phyloP scores from a whole-genome alignment of 805 yeast genomes.

The Peterozyma toletana region DNA sequence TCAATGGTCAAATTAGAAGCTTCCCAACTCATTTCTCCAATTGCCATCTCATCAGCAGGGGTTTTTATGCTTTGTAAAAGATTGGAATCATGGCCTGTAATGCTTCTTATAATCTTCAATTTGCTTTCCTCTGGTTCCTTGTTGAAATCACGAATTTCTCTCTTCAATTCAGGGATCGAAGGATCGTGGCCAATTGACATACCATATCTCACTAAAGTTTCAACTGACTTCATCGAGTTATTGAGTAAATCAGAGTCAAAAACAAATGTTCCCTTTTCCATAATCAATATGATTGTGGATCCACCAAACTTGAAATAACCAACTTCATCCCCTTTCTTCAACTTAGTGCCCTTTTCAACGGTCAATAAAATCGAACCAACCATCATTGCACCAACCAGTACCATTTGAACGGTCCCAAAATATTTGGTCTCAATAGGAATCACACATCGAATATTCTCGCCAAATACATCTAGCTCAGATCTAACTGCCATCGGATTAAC shows the following conservation, averaged over 20 bases:
- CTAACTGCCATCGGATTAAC: conserved; percentile 97
- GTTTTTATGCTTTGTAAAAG: neutral
- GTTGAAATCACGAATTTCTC: conserved; percentile 38
- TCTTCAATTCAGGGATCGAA: conserved; percentile 36
- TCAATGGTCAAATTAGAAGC: conserved; percentile 9
- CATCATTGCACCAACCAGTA: conserved; percentile 98
- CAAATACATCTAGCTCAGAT: conserved; percentile 82
- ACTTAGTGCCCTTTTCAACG: conserved; percentile 47
- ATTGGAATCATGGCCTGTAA: conserved; percentile 40
- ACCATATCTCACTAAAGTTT: conserved; percentile 83
- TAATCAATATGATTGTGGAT: conserved; percentile 68
- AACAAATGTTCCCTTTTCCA: conserved; percentile 39
- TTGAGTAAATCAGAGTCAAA: conserved; percentile 70
- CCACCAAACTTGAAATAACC: conserved; percentile 98
- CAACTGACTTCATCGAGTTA: conserved; percentile 65
- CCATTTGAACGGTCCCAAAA: conserved; percentile 74
- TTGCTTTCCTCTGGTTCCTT: conserved; percentile 39
- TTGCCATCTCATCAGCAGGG: neutral
- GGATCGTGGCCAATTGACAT: conserved; percentile 82
- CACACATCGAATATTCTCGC: conserved; percentile 79
- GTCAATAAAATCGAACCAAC: conserved; percentile 85
- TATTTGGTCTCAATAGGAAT: conserved; percentile 67
- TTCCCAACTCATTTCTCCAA: conserved; percentile 11
- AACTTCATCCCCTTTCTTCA: conserved; percentile 71
- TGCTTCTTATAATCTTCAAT: conserved; percentile 44